Conservation (phyloP, 768 basidiomycete species). For the Piloderma croceum region DNA sequence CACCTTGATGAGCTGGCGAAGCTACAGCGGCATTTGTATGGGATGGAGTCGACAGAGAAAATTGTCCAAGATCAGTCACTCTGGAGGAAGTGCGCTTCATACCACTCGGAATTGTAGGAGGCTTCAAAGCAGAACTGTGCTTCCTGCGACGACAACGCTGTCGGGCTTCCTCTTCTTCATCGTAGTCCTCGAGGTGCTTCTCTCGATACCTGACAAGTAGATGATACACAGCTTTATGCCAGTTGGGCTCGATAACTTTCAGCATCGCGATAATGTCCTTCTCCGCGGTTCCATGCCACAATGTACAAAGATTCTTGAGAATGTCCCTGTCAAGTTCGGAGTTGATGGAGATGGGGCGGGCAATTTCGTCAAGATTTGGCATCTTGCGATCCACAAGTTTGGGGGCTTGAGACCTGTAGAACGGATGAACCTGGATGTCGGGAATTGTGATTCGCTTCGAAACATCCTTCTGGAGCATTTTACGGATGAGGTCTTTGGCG, state of each 20-base stretch:
- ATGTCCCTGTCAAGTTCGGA: conserved; percentile 84
- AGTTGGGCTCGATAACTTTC: conserved; percentile 62
- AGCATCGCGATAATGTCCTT: conserved; percentile 68
- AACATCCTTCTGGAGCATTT: conserved; percentile 78
- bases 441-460: conserved; percentile 75
- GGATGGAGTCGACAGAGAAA: conserved; percentile 40
- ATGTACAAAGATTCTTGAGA: conserved; percentile 79
- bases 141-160: conserved; percentile 31
- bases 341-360: conserved; percentile 55
- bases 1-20: too few relatives aligned
- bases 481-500: conserved; percentile 70
- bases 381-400: conserved; percentile 37
- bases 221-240: conserved; percentile 96
- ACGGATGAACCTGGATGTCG: conserved; percentile 76
- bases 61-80: conserved; percentile 21
- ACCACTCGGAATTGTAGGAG: conserved; percentile 16
- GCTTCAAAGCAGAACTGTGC: conserved; percentile 18
- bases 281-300: conserved; percentile 85
- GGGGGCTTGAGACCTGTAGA: conserved; percentile 55
- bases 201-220: conserved; percentile 81
- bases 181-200: conserved; percentile 65
- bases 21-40: too few relatives aligned
- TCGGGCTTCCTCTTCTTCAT: conserved; percentile 57
- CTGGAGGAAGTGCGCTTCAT: conserved; percentile 21
- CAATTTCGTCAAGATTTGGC: conserved; percentile 62